A percentile compares a stretch with the other conserved stretches of the same genome.
Conservation (phyloP, 148 eudicot genomes). For the Polygonum maritimum region DNA sequence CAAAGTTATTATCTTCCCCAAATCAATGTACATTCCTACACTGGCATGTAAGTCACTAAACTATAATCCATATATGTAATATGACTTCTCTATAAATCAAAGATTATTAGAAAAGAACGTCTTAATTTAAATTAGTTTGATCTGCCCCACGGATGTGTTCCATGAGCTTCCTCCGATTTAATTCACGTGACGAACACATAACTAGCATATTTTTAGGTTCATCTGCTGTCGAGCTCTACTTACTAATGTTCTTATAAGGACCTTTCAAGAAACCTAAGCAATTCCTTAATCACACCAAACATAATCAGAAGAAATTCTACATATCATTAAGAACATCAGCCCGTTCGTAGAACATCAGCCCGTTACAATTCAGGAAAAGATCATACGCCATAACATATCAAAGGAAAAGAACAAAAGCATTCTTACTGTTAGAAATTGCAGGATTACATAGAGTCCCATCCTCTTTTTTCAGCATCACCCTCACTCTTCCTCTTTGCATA, state of each 20-base stretch:
- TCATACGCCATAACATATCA: background rate
- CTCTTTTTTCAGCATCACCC: slow-evolving; percentile 64
- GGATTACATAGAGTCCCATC: slow-evolving; percentile 68
- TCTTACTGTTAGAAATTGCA: slow-evolving; percentile 63
- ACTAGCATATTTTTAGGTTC: background rate
- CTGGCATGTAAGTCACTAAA: background rate
- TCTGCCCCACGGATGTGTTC: background rate
- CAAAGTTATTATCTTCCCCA: background rate
- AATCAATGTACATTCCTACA: background rate
- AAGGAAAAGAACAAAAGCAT: background rate
- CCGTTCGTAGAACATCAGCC: no score
- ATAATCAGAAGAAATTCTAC: background rate
- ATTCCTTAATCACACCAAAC: background rate
- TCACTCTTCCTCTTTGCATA: slow-evolving; percentile 82
- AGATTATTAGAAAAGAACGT: background rate
- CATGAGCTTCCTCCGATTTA: background rate
- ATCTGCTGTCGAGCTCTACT: background rate
- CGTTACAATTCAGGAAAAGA: background rate
- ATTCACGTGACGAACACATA: background rate
- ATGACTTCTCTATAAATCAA: background rate
- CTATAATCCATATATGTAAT: background rate
- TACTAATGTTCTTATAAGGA: background rate
- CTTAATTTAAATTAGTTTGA: background rate
- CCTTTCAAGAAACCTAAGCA: background rate
- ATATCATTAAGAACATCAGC: background rate